Base-by-base conservation (phyloP, 768 basidiomycete genomes). In the Leccinum subgranulosum region DNA sequence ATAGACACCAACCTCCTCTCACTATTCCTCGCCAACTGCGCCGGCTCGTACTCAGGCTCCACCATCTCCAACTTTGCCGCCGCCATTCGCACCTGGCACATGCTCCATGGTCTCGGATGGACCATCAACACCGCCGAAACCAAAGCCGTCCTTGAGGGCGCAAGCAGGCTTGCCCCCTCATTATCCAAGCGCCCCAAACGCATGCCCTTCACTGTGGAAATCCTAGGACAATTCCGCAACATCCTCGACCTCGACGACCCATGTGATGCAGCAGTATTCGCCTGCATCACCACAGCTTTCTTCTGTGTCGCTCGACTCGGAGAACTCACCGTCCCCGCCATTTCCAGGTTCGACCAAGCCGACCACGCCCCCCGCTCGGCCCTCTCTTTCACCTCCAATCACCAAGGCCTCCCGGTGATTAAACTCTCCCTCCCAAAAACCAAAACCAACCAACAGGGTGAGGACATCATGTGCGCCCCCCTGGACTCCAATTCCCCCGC, bases 291-390 rank as follows among this genome's bases (percentile, higher is more conserved):
- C 8, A 19, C 9, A 1, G 9, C 15, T 0, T 43, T 43, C 19
- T 43, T 68, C 25, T 55, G 64, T 0, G 66, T 71, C 0, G 68
- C 74, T 0, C 34, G 73, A 0, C 53, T 76, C 0, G 77, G 78
- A 0, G 78, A 62, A 47, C 59, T 59, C 50, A 59, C 46, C 1
- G 28, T 55, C 14, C 47, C 52, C 0, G 12, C 52, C 7, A 53
- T 54, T 6, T 46, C 21, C 3, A 54, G 28, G 19, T 55, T 10
- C 9, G n/a, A 43, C 41, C 41, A 2, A 4, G 6, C 19, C 1
- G 4, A 43, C 5, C 19, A 43, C 19, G n/a, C n/a, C 0, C n/a
- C 41, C 6, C 10, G 41, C 6, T n/a, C 15, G 1, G n/a, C n/a
- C 9, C 4, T 43, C 7, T 17, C 15, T 2, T 19, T n/a, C 8